Base-by-base conservation (phyloP, 192 early-diverging fungal species). In the Dissophora globulifera region DNA sequence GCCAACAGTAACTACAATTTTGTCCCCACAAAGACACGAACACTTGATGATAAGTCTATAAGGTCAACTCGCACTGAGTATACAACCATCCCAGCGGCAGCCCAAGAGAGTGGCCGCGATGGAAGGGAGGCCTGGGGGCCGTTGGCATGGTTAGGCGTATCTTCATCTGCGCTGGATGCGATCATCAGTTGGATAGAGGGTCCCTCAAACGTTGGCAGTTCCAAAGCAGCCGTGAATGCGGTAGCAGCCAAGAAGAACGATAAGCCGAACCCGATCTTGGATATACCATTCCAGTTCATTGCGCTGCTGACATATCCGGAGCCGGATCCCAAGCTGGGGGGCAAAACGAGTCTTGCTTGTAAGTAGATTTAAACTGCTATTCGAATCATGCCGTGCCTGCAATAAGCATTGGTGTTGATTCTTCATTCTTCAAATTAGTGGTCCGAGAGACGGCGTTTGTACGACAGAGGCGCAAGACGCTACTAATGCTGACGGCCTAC, bases 281-380 rank as follows among this genome's bases (percentile, higher is more conserved):
- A 84, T 31, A 82, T 84, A 19, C 83, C 83, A 1, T 63, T 84
- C 20, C 81, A 82, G 41, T 82, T 84, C 29, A 84, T 84, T 52
- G 81, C 78, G 33, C 49, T 84, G 31, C 50, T 84, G 33, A 84
- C 83, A 0, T 84, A 80, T 32, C 83, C 83, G 5, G 83, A 84
- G 23, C 60, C 76, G 12, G 81, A 80, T 25, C 72, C 68, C 19
- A 74, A 57, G 26, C 58, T 41, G 13, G 61, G 71, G 19, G 61
- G 78, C 32, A 79, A 69, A 33, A 51, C 68, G 33, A 67, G 60
- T 15, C 74, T 82, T 38, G 58, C 66, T 17, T 67, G 80, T 84
- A 66, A 38, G 75, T 69, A n/a, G n/a, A n/a, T n/a, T n/a, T n/a
- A n/a, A n/a, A n/a, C n/a, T n/a, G n/a, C n/a, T n/a, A n/a, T n/a